Conservation (phyloP, 805 yeast genomes). For the Kodamaea restingae region DNA sequence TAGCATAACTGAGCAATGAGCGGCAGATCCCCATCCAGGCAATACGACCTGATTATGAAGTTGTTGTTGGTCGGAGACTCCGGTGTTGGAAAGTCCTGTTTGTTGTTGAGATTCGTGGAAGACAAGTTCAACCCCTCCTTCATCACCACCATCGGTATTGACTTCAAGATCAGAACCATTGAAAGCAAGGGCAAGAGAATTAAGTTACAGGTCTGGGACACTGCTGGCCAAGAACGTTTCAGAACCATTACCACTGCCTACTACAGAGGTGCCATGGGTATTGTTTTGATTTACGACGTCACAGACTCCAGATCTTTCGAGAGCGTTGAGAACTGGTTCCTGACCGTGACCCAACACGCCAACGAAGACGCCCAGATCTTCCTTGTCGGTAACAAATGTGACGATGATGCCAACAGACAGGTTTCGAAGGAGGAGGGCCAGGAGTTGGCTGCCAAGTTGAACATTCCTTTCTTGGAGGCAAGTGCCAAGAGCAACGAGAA, state of each 20-base stretch:
- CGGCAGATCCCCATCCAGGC: constrained; percentile 61
- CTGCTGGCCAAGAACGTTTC: constrained; percentile 96
- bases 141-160: constrained; percentile 97
- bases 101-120: constrained; percentile 87
- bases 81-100: constrained; percentile 84
- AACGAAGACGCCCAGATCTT: constrained; percentile 92
- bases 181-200: constrained; percentile 90
- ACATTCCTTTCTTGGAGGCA: constrained; percentile 91
- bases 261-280: constrained; percentile 88
- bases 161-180: constrained; percentile 94
- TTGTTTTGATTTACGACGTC: constrained; percentile 77
- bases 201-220: constrained; percentile 95
- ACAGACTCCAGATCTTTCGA: constrained; percentile 89
- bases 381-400: constrained; percentile 94
- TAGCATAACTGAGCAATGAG: constrained; percentile 34
- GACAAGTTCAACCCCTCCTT: constrained; percentile 95
- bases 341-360: constrained; percentile 94
- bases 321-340: constrained; percentile 91
- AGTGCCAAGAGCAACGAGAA: constrained; percentile 91
- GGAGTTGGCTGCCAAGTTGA: constrained; percentile 77
- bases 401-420: constrained; percentile 81
- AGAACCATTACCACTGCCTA: constrained; percentile 92
- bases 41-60: constrained; percentile 89
- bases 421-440: constrained; percentile 90
- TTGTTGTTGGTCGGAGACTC: constrained; percentile 92